These are phyloP conservation scores for Cercospora nicotianae DNA, from an alignment of 2,329 filamentous ascomycete genomes.

Conservation along the genomic window DNA sequence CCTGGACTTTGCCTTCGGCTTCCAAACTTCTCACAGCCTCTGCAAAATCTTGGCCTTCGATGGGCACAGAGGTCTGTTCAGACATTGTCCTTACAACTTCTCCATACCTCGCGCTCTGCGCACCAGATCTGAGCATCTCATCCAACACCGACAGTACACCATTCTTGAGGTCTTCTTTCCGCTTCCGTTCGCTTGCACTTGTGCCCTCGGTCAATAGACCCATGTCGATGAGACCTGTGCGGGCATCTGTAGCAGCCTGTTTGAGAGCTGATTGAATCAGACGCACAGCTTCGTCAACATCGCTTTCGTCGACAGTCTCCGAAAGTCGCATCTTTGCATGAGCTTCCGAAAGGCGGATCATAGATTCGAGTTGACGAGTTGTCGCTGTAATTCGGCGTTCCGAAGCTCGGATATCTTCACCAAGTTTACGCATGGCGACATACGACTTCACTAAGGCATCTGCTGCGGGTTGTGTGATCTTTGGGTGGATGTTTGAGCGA, in stretches of 20 bases:
- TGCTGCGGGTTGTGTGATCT: slow-evolving; percentile 76
- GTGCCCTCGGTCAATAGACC: slow-evolving; percentile 92
- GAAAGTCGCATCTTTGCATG: slow-evolving; percentile 97
- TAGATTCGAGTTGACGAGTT: slow-evolving; percentile 92
- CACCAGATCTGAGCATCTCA: slow-evolving; percentile 66
- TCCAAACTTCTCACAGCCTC: slow-evolving; percentile 80
- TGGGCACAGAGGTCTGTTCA: slow-evolving; percentile 66
- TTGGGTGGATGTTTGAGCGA: slow-evolving; percentile 79
- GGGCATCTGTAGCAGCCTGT: slow-evolving; percentile 90
- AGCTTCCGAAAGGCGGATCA: slow-evolving; percentile 95
- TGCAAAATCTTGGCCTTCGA: slow-evolving; percentile 78
- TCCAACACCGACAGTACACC: slow-evolving; percentile 75
- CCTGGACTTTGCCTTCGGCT: slow-evolving; percentile 76
- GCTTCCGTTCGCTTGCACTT: slow-evolving; percentile 78
- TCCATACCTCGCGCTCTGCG: slow-evolving; percentile 69
- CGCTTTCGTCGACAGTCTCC: slow-evolving; percentile 69
- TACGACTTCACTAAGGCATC: slow-evolving; percentile 82
- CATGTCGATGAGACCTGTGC: slow-evolving; percentile 95
- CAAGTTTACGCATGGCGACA: slow-evolving; percentile 91
- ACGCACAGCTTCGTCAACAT: slow-evolving; percentile 87
- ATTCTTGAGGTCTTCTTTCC: slow-evolving; percentile 79
- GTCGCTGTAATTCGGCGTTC: slow-evolving; percentile 98
- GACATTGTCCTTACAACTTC: slow-evolving; percentile 73
- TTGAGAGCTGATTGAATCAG: slow-evolving; percentile 93
- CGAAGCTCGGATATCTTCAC: slow-evolving; percentile 66